Conservation (phyloP, 176 grass and related monocot genomes). For the Melocanna baccifera region DNA sequence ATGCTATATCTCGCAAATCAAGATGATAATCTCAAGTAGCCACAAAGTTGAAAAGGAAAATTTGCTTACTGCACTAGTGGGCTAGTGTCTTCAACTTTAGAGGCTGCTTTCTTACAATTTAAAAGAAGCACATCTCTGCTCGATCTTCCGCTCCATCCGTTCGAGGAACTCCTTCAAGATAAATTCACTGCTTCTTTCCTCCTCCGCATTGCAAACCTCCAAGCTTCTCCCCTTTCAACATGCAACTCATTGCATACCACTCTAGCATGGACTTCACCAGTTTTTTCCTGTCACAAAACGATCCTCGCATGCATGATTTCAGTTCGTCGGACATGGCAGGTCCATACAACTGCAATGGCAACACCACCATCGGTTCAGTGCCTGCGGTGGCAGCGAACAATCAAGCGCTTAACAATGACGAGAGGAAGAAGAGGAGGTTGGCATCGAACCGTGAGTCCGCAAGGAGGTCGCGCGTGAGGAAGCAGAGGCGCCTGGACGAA, state of each 20-base stretch:
- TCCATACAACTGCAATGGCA: constrained; percentile 30
- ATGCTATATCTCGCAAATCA: constrained; percentile 24
- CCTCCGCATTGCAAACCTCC: not conserved
- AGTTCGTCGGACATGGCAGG: not conserved
- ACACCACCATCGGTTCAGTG: not conserved
- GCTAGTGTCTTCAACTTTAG: constrained; percentile 24
- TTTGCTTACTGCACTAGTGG: constrained; percentile 39
- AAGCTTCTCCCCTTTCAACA: constrained; percentile 1
- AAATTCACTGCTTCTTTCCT: not conserved
- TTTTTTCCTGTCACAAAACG: constrained; percentile 18
- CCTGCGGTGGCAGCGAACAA: not conserved
- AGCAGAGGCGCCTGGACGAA: constrained; percentile 74
- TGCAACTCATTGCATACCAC: constrained; percentile 39
- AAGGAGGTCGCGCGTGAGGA: constrained; percentile 68
- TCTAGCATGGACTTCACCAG: constrained; percentile 8
- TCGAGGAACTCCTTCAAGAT: not conserved
- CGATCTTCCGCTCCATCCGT: constrained; percentile 37
- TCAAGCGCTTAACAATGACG: constrained; percentile 17
- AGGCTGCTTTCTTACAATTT: constrained; percentile 28
- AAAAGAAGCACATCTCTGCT: constrained; percentile 25
- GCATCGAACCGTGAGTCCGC: constrained; percentile 90
- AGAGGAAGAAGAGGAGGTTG: constrained; percentile 70
- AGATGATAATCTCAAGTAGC: constrained; percentile 37
- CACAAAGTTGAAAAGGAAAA: constrained; percentile 32
- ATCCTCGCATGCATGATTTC: constrained; percentile 2